Conservation (phyloP, 441 rosid species). For the Hypseocharis bilobata region DNA sequence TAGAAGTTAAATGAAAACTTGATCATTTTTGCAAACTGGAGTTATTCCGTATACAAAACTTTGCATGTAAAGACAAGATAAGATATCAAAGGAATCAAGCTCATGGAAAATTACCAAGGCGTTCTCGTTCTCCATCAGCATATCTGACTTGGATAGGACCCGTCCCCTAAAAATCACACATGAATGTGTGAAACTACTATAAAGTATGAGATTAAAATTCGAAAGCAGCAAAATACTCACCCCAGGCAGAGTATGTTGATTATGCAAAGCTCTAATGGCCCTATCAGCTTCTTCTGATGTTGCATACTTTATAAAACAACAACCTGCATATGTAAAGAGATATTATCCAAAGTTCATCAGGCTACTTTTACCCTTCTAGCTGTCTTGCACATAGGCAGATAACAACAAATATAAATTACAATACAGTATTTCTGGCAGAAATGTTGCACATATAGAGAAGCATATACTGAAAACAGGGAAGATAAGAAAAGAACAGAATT, state of each 20-base stretch:
- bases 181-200: conserved; percentile 20
- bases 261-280: conserved; percentile 94
- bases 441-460: not conserved
- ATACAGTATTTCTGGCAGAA: conserved; percentile 15
- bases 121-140: conserved; percentile 98
- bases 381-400: conserved; percentile 18
- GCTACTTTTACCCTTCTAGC: conserved; percentile 25
- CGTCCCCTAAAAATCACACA: conserved; percentile 53
- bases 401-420: conserved; percentile 19
- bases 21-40: not conserved
- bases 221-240: conserved; percentile 41
- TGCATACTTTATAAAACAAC: conserved; percentile 96
- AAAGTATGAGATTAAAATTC: conserved; percentile 14
- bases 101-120: conserved; percentile 56
- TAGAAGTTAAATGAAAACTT: not conserved
- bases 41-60: not conserved
- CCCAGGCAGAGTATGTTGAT: conserved; percentile 83
- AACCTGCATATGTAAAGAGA: conserved; percentile 62
- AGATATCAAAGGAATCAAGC: conserved; percentile 10
- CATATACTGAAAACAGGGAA: conserved; percentile 5
- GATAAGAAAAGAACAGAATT: not conserved
- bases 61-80: conserved; percentile 2
- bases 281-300: conserved; percentile 86
- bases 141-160: conserved; percentile 97
- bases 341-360: conserved; percentile 37